These are phyloP conservation scores for Trichophyton mentagrophytes DNA, from an alignment of 2,329 filamentous ascomycete species.

Conservation along the genomic window DNA sequence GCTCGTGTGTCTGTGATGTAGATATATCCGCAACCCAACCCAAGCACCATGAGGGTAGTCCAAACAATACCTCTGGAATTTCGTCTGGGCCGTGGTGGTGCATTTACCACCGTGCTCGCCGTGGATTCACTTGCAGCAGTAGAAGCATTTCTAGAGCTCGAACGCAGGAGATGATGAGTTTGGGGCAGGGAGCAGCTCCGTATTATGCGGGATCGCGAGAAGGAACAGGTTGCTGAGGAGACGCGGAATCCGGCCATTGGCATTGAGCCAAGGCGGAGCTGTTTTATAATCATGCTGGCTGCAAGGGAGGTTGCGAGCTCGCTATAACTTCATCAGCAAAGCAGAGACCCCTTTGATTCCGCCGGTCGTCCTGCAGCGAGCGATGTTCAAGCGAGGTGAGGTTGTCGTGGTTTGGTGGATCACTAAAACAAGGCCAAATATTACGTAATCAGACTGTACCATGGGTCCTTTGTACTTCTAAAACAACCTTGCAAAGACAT, in stretches of 20 bases:
- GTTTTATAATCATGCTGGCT: neutral
- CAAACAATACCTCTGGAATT: constrained; percentile 2
- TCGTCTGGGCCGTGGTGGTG: neutral
- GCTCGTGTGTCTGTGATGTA: constrained; percentile 66
- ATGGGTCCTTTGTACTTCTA: too few species aligned
- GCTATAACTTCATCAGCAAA: neutral
- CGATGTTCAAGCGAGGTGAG: too few species aligned
- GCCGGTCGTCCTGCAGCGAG: too few species aligned
- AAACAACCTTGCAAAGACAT: too few species aligned
- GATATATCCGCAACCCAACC: constrained; percentile 42
- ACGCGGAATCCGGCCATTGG: constrained; percentile 10
- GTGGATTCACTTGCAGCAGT: neutral
- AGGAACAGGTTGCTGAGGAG: neutral
- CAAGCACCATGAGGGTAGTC: constrained; percentile 39
- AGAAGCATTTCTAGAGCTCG: constrained; percentile 5
- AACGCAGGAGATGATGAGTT: constrained; percentile 2
- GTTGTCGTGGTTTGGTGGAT: too few species aligned
- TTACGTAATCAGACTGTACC: too few species aligned
- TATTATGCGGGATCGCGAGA: neutral
- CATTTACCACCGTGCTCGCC: neutral
- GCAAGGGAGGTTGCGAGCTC: neutral
- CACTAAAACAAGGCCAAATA: too few species aligned
- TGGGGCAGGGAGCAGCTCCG: neutral
- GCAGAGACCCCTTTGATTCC: neutral
- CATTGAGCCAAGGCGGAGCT: neutral